Evolutionary conservation across 2,329 filamentous ascomycete species (phyloP), one percentile per base, ranked within the genome.

Genomic region (Pestalotiopsis sp.): DNA sequence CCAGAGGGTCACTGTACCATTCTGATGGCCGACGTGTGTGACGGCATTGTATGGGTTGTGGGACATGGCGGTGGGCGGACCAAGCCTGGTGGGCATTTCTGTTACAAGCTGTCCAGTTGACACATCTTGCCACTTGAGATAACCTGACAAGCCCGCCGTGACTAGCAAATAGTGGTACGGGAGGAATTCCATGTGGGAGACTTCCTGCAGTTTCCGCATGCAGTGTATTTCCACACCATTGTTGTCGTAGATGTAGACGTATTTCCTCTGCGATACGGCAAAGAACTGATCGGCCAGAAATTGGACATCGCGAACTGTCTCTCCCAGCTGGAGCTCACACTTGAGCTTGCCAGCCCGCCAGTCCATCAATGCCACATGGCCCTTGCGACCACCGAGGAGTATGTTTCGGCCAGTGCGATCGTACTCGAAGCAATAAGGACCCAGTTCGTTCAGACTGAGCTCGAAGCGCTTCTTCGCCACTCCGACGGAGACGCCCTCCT

Each of bases 261-360:
- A 92, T 81, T 95, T 96, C 85, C 97, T 98, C 81, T 99, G 95
- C 58, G 96, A 94, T 13, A 97, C 94, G 0, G 95, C 95, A 81
- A 98, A 98, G 81, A 89, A 92, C 73, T 97, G 94, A 78, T 97
- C 97, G 81, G 98, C 94, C 74, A 98, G 85, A 92, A 94, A 99
- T 76, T 91, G 91, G 30, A 92, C 91, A 80, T 98, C 95, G 65
- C 95, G 86, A 13, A 98, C 87, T 0, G 94, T 98, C 83, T 99
- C 96, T 64, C 91, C 89, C 70, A 99, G 85, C 77, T 99, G 94
- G 70, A 98, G 76, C 30, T 35, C 26, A 14, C 63, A 63, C 44
- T 63, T 63, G 17, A 66, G 40, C 57, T 67, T 69, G 44, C 68
- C 68, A 22, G 64, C 48, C 17, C 68, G 48, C 68, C 68, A 69